Evolutionary conservation across 2,329 filamentous ascomycete species (phyloP).

Genomic region (Sclerotinia minor): DNA sequence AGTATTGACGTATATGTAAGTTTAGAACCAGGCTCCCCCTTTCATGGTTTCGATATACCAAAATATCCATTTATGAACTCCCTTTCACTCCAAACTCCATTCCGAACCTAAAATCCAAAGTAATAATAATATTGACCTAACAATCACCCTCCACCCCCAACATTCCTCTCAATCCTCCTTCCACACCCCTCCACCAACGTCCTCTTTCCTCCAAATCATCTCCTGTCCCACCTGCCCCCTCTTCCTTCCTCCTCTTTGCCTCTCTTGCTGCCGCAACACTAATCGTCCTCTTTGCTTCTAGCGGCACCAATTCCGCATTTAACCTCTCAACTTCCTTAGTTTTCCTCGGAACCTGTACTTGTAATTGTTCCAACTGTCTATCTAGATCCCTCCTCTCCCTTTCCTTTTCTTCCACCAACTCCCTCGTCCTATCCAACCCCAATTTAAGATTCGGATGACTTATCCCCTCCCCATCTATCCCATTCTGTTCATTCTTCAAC

Average conservation of each 20-base stretch:
- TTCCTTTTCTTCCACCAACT: constrained; percentile 53
- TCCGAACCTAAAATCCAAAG: not conserved
- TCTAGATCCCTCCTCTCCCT: constrained; percentile 57
- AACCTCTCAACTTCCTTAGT: constrained; percentile 66
- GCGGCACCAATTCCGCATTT: constrained; percentile 64
- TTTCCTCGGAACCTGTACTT: constrained; percentile 63
- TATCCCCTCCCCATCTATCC: constrained; percentile 43
- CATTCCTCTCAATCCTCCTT: constrained; percentile 61
- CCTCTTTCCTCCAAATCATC: constrained; percentile 76
- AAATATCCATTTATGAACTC: not conserved
- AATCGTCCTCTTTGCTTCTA: constrained; percentile 67
- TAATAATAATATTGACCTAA: not conserved
- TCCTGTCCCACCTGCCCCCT: constrained; percentile 62
- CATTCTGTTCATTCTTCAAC: constrained; percentile 48
- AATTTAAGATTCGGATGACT: constrained; percentile 49
- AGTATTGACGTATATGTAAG: no score
- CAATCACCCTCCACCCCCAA: constrained; percentile 54
- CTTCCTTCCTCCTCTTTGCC: constrained; percentile 67
- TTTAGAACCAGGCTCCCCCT: no score
- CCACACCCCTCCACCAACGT: constrained; percentile 72
- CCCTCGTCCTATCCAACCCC: constrained; percentile 57
- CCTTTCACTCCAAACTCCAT: no score
- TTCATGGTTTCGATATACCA: not conserved
- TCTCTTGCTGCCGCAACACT: constrained; percentile 69
- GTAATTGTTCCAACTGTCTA: constrained; percentile 62